These are phyloP conservation scores for Colletotrichum orchidophilum DNA, from an alignment of 2,329 filamentous ascomycete species.

Conservation along the genomic window DNA sequence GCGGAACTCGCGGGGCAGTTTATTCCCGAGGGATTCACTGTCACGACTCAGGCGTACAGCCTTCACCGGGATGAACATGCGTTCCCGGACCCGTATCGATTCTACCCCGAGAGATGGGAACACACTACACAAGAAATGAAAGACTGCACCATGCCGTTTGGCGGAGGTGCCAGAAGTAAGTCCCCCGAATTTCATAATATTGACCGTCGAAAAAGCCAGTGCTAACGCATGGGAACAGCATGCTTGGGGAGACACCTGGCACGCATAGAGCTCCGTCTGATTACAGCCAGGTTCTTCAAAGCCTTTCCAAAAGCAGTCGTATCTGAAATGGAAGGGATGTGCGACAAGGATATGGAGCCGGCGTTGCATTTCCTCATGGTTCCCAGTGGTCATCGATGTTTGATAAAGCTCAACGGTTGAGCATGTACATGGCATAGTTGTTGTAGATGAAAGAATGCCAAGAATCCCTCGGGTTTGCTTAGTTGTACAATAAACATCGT, in stretches of 20 bases:
- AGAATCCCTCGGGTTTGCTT: not conserved
- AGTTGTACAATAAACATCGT: not conserved
- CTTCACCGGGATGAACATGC: constrained; percentile 54
- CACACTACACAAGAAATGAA: constrained; percentile 50
- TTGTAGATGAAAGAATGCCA: not conserved
- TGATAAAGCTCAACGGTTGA: constrained; percentile 33
- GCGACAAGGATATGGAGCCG: constrained; percentile 47
- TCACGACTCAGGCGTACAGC: constrained; percentile 55
- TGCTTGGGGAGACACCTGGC: constrained; percentile 69
- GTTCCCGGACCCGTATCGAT: constrained; percentile 50
- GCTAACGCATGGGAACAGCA: constrained; percentile 24
- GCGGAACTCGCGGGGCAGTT: constrained; percentile 48
- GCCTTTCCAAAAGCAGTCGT: constrained; percentile 50
- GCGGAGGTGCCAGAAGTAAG: not conserved
- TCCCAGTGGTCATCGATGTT: constrained; percentile 44
- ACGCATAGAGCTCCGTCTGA: constrained; percentile 64
- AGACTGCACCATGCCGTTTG: constrained; percentile 40
- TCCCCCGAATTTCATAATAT: accelerated
- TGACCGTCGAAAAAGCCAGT: too few species aligned
- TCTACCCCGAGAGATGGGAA: constrained; percentile 16
- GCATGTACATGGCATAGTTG: not conserved
- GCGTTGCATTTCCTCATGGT: constrained; percentile 45
- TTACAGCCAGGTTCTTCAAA: constrained; percentile 61
- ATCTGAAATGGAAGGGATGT: constrained; percentile 43
- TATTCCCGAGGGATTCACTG: constrained; percentile 50